These are phyloP conservation scores for Fraxinus greggii DNA, from an alignment of 305 asterid genomes.

Conservation along the genomic window DNA sequence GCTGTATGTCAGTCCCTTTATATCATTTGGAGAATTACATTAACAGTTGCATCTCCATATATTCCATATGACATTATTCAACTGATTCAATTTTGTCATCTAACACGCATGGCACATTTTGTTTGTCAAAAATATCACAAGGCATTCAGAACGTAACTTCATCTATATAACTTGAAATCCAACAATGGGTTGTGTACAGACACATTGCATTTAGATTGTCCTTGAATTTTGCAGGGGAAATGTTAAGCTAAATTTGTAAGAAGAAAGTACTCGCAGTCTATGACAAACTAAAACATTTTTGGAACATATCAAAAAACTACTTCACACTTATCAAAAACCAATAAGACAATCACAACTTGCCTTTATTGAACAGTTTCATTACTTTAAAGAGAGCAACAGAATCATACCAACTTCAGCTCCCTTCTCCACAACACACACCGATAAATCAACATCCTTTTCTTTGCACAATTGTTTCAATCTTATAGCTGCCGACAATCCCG, in stretches of 20 bases:
- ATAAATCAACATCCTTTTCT: conserved; percentile 68
- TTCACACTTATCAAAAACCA: neutral
- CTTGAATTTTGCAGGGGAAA: neutral
- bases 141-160: neutral
- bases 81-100: neutral
- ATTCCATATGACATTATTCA: neutral
- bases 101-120: neutral
- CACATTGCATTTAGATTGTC: neutral
- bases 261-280: neutral
- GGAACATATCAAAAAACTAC: neutral
- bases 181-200: neutral
- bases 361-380: neutral
- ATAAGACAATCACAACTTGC: neutral
- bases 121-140: neutral
- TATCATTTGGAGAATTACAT: neutral
- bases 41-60: neutral
- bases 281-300: neutral
- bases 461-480: conserved; percentile 80
- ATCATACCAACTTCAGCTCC: conserved; percentile 95
- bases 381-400: neutral
- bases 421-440: conserved; percentile 95
- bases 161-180: neutral
- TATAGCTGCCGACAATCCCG: conserved; percentile 95
- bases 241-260: neutral
- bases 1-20: neutral